A percentile compares a stretch with the other conserved stretches of the same genome.
Conservation (phyloP, 2,329 filamentous ascomycete genomes). For the Cladosporium sp. region DNA sequence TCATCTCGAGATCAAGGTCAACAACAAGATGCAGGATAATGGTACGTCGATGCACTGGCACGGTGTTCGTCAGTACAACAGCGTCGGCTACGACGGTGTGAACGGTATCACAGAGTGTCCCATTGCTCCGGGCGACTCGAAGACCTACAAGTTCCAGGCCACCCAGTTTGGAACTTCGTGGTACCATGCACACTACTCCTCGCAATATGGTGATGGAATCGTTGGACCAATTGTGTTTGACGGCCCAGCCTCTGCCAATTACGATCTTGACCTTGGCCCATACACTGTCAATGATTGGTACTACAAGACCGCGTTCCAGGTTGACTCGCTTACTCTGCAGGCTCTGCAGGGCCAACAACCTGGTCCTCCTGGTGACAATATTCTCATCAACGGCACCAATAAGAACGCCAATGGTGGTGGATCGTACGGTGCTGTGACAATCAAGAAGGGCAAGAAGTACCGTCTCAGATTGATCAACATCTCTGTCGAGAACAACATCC, state of each 20-base stretch:
- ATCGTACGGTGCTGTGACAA: slow-evolving; percentile 29
- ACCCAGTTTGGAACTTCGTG: slow-evolving; percentile 43
- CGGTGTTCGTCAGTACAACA: slow-evolving; percentile 55
- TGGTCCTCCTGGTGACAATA: slow-evolving; percentile 48
- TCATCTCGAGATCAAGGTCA: slow-evolving; percentile 41
- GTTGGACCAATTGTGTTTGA: slow-evolving; percentile 60
- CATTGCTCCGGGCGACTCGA: slow-evolving; percentile 47
- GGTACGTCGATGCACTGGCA: slow-evolving; percentile 63
- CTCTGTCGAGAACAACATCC: slow-evolving; percentile 42
- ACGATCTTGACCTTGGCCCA: slow-evolving; percentile 60
- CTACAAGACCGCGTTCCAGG: slow-evolving; percentile 25
- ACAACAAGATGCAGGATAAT: slow-evolving; percentile 51
- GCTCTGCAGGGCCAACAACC: slow-evolving; percentile 28
- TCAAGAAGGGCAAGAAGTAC: slow-evolving; percentile 38
- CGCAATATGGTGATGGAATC: slow-evolving; percentile 55
- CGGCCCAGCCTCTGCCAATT: slow-evolving; percentile 55
- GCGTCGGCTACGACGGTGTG: slow-evolving; percentile 56
- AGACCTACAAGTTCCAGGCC: slow-evolving; percentile 56
- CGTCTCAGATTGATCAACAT: slow-evolving; percentile 45
- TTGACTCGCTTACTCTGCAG: slow-evolving; percentile 28
- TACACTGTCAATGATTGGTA: slow-evolving; percentile 60
- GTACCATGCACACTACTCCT: slow-evolving; percentile 58
- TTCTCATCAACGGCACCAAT: slow-evolving; percentile 41
- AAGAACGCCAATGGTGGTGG: slow-evolving; percentile 30
- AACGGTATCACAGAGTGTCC: slow-evolving; percentile 44